A percentile compares a stretch with the other conserved stretches of the same genome.
These are phyloP conservation scores for Clavariopsis aquatica DNA, from an alignment of 495 filamentous ascomycete genomes.

Conservation along the genomic window DNA sequence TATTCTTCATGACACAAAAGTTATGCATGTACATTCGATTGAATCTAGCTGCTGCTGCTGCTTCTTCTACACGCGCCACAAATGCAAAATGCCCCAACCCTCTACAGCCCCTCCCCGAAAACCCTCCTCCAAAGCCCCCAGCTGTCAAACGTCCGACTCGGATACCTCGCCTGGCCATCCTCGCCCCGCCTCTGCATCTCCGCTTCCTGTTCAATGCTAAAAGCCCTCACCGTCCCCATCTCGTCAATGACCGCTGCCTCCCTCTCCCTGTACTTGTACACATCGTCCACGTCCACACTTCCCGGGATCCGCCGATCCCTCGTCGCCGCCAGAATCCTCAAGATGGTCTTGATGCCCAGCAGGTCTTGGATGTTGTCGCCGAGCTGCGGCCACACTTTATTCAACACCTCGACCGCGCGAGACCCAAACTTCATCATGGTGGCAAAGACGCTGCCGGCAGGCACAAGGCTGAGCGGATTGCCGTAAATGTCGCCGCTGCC, in stretches of 20 bases:
- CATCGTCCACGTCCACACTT: neutral
- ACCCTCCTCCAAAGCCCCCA: slow-evolving; percentile 21
- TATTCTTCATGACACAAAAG: too few relatives aligned
- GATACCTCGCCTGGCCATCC: slow-evolving; percentile 17
- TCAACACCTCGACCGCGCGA: slow-evolving; percentile 13
- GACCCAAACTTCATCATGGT: slow-evolving; percentile 10
- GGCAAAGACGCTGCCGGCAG: slow-evolving; percentile 8
- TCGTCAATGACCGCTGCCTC: slow-evolving; percentile 11
- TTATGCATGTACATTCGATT: too few relatives aligned
- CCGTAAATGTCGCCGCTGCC: slow-evolving; percentile 34
- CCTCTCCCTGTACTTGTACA: slow-evolving; percentile 15
- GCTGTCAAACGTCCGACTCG: slow-evolving; percentile 27
- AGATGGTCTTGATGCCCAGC: slow-evolving; percentile 21
- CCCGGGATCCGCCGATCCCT: slow-evolving; percentile 26
- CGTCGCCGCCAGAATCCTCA: slow-evolving; percentile 27
- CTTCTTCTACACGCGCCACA: neutral
- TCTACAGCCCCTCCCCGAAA: slow-evolving; percentile 5
- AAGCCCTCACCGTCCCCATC: neutral
- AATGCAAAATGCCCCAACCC: neutral
- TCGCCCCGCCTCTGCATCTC: neutral
- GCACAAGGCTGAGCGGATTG: slow-evolving; percentile 18
- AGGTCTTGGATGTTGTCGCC: slow-evolving; percentile 27
- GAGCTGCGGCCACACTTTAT: slow-evolving; percentile 17
- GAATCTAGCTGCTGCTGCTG: too few relatives aligned
- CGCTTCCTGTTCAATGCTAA: slow-evolving; percentile 6